A percentile compares a stretch with the other conserved stretches of the same genome.
Conservation (phyloP, 1,284 basidiomycete genomes). For the Ganoderma leucocontextum region DNA sequence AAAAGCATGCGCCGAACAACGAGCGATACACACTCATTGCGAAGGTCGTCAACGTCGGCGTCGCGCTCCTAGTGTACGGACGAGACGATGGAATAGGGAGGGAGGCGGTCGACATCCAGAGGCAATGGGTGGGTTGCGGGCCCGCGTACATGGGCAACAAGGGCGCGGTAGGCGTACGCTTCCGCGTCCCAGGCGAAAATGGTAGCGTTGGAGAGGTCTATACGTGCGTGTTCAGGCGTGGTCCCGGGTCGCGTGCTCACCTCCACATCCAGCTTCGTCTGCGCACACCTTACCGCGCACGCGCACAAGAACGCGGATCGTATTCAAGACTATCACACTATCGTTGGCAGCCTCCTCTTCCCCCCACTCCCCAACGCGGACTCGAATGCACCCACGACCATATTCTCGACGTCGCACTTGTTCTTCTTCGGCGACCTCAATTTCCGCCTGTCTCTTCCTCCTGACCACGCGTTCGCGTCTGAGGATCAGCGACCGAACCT, state of each 20-base stretch:
- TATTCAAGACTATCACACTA: slow-evolving; percentile 83
- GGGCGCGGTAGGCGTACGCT: slow-evolving; percentile 90
- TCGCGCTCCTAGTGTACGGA: slow-evolving; percentile 84
- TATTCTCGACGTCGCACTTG: slow-evolving; percentile 84
- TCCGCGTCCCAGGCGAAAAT: slow-evolving; percentile 70
- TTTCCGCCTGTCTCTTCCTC: slow-evolving; percentile 77
- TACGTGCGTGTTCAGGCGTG: slow-evolving; percentile 67
- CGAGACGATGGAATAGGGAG: slow-evolving; percentile 72
- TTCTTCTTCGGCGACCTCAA: slow-evolving; percentile 93
- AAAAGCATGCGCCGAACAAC: slow-evolving; percentile 70
- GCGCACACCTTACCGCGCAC: slow-evolving; percentile 91
- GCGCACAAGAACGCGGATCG: slow-evolving; percentile 76
- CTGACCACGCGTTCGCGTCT: slow-evolving; percentile 53
- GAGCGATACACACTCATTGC: slow-evolving; percentile 78
- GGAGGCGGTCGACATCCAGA: slow-evolving; percentile 71
- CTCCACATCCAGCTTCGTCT: slow-evolving; percentile 77
- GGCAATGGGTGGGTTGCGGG: slow-evolving; percentile 80
- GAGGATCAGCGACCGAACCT: slow-evolving; percentile 45
- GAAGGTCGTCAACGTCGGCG: slow-evolving; percentile 80
- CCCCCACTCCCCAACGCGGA: slow-evolving; percentile 56
- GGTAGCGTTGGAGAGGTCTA: slow-evolving; percentile 75
- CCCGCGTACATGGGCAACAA: slow-evolving; percentile 93
- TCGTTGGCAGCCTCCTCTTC: slow-evolving; percentile 88
- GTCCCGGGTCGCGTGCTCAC: slow-evolving; percentile 8
- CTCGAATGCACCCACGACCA: slow-evolving; percentile 57